Percentiles rank a stretch among this genome's conserved stretches.
phyloP scores from a whole-genome alignment of 495 filamentous ascomycete genomes.

The Eremomyces bilateralis region DNA sequence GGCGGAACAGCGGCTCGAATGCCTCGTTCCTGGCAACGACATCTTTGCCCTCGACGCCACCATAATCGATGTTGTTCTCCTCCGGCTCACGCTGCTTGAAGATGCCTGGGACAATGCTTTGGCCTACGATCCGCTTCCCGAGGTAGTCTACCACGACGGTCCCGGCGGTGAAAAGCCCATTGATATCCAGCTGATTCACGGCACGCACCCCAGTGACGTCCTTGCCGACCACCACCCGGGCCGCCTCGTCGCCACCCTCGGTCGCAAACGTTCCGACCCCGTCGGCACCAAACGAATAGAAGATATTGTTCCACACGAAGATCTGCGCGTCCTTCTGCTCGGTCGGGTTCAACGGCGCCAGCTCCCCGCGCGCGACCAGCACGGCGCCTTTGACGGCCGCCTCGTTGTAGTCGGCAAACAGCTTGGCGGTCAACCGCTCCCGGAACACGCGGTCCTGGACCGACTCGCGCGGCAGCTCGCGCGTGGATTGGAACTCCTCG shows the following conservation, averaged over 20 bases:
- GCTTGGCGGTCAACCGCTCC: constrained; percentile 79
- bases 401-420: constrained; percentile 94
- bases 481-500: constrained; percentile 93
- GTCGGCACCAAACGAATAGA: constrained; percentile 96
- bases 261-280: constrained; percentile 92
- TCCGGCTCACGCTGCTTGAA: constrained; percentile 97
- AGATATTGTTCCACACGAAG: constrained; percentile 98
- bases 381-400: constrained; percentile 86
- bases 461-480: constrained; percentile 76
- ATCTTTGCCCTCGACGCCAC: constrained; percentile 93
- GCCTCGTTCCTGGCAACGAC: constrained; percentile 72
- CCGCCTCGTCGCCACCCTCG: constrained; percentile 93
- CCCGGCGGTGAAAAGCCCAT: constrained; percentile 80
- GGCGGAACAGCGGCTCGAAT: constrained; percentile 69
- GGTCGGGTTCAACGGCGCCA: constrained; percentile 91
- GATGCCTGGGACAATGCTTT: constrained; percentile 96
- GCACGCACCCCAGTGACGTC: constrained; percentile 83
- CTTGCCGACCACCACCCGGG: constrained; percentile 88
- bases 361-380: constrained; percentile 76
- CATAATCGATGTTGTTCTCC: constrained; percentile 97
- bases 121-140: constrained; percentile 89
- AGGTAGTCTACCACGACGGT: constrained; percentile 95
- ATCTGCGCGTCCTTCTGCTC: constrained; percentile 88
- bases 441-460: constrained; percentile 94
- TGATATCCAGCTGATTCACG: constrained; percentile 92